Evolutionary conservation across 2,329 filamentous ascomycete genomes (phyloP), one percentile per base, ranked within the genome.

Genomic region (Colletotrichum australisinense): DNA sequence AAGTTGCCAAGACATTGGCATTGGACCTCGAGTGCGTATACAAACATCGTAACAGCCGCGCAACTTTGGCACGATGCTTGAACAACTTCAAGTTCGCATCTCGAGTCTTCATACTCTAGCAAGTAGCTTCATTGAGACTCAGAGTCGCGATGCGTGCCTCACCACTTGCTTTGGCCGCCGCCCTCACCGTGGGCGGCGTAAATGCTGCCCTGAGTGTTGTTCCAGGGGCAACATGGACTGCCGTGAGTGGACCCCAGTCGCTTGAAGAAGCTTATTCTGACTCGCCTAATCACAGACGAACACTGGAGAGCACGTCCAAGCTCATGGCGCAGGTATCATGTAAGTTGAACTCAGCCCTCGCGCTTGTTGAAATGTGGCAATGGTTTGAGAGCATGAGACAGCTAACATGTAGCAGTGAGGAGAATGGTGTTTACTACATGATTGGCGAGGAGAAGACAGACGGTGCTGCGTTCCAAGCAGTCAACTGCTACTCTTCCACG

Each of bases 401-500:
- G 8, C 70, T 73, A 22, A 70, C 60, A 4, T 19, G 1, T 1
- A 6, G 1, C 3, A 75, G 73, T 26, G 84, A 89, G 76, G 88
- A 89, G 1, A 84, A 86, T 56, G 84, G 83, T 11, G 88, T 86
- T 0, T 94, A 90, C 83, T 94, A 93, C 82, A 87, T 91, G 82
- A 88, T 93, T 42, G 92, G 92, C 19, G 92, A 94, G 79, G 92
- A 93, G 81, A 93, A 93, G 79, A 88, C 89, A 1, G 82, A 88
- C n/a, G 90, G 91, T 28, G 86, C 84, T 1, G 81, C 84, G 0
- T 93, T 93, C 79, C 87, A 90, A 72, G 90, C 90, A 64, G 84
- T 93, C 76, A 93, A 93, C 79, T 93, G 92, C 81, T 93, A 93
- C 80, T 89, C 88, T 0, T 92, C 89, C 16, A 84, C 84, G 14